A percentile compares a stretch with the other conserved stretches of the same genome.
phyloP scores from a whole-genome alignment of 2,329 filamentous ascomycete genomes.

The Pseudocercospora eumusae region DNA sequence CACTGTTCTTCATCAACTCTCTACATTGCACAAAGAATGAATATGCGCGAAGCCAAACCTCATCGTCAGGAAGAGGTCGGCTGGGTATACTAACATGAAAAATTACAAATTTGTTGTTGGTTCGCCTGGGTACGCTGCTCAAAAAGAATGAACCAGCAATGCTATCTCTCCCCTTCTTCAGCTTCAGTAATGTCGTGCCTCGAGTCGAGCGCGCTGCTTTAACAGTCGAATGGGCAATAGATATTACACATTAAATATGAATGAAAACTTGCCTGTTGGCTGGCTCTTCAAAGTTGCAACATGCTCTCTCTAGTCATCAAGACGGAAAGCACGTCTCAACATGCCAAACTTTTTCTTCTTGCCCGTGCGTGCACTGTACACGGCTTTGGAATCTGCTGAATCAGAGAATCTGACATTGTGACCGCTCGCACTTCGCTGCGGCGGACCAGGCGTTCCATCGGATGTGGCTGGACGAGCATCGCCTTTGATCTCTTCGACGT shows the following conservation, averaged over 20 bases:
- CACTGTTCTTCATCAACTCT: too few relatives aligned
- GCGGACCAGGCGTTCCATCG: conserved; percentile 31
- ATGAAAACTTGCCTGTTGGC: neutral
- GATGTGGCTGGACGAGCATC: conserved; percentile 37
- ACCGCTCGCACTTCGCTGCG: conserved; percentile 1
- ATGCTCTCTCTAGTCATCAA: conserved; percentile 55
- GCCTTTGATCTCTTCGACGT: conserved; percentile 16
- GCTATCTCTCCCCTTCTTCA: neutral
- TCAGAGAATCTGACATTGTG: conserved; percentile 24
- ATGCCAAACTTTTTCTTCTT: conserved; percentile 68
- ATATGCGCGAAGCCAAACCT: neutral
- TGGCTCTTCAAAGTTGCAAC: too few relatives aligned
- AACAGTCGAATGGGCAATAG: neutral
- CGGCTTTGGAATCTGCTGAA: conserved; percentile 32
- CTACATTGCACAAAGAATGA: neutral
- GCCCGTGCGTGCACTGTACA: conserved; percentile 40
- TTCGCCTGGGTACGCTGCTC: too few relatives aligned
- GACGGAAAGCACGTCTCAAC: conserved; percentile 65
- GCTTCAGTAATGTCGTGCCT: neutral
- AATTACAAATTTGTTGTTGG: too few relatives aligned
- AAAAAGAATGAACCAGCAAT: too few relatives aligned
- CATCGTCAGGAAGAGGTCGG: neutral
- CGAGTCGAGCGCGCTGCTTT: neutral
- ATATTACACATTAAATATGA: conserved; percentile 11
- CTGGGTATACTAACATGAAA: conserved; percentile 13